phyloP scores from a whole-genome alignment of 2,329 filamentous ascomycete species.

The Paramyrothecium sp. region DNA sequence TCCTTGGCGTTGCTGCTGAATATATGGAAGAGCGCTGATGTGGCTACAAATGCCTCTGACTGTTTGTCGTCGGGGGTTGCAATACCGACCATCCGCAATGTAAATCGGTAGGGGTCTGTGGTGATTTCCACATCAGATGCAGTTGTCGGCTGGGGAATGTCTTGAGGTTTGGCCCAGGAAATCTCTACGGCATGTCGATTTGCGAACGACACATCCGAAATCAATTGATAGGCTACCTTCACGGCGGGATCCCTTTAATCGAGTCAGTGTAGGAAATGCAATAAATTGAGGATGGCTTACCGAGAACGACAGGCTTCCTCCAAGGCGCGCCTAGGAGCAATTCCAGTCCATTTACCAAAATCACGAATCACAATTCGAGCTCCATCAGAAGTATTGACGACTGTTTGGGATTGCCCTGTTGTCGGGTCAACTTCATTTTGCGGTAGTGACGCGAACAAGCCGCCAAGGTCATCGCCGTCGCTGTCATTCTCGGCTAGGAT shows the following conservation, averaged over 20 bases:
- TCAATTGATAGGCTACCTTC: slow-evolving; percentile 63
- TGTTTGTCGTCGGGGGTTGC: slow-evolving; percentile 76
- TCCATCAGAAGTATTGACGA: slow-evolving; percentile 51
- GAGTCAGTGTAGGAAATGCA: slow-evolving; percentile 1
- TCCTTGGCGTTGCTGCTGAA: slow-evolving; percentile 79
- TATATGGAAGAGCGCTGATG: slow-evolving; percentile 76
- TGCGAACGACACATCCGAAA: slow-evolving; percentile 74
- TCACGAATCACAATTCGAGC: slow-evolving; percentile 66
- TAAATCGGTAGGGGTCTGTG: slow-evolving; percentile 51
- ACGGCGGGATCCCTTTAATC: slow-evolving; percentile 63
- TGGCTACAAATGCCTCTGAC: slow-evolving; percentile 84
- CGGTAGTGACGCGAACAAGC: slow-evolving; percentile 59
- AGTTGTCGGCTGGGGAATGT: slow-evolving; percentile 30
- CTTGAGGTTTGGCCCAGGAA: slow-evolving; percentile 75
- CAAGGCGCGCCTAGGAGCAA: slow-evolving; percentile 72
- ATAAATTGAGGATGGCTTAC: slow-evolving; percentile 35
- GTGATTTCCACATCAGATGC: slow-evolving; percentile 42
- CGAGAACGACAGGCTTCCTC: slow-evolving; percentile 87
- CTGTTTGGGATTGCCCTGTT: slow-evolving; percentile 57
- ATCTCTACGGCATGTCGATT: slow-evolving; percentile 75
- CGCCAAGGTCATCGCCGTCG: slow-evolving; percentile 50
- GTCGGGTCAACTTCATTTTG: slow-evolving; percentile 56
- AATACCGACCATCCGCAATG: slow-evolving; percentile 71
- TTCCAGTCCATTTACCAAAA: slow-evolving; percentile 79
- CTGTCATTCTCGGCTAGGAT: slow-evolving; percentile 54